These are phyloP conservation scores for Penicillium digitatum DNA, from an alignment of 2,329 filamentous ascomycete genomes.

Conservation along the genomic window DNA sequence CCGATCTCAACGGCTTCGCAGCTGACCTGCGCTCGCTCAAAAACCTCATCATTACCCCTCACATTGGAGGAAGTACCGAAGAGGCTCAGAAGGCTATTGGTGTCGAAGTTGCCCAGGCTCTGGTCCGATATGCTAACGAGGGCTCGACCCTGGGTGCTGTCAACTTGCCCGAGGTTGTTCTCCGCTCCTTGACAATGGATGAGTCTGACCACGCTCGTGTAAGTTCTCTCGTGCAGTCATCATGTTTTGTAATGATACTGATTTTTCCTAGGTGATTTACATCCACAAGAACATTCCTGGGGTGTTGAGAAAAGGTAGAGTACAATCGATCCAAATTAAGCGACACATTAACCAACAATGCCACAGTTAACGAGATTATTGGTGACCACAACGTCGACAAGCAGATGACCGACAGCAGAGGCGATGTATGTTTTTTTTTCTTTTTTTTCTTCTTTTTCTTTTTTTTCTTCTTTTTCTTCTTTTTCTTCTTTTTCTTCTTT, in stretches of 20 bases:
- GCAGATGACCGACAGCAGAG: conserved; percentile 93
- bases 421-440: conserved; percentile 68
- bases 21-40: conserved; percentile 78
- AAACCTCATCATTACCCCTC: conserved; percentile 92
- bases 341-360: conserved; percentile 3
- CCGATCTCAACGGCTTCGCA: conserved; percentile 74
- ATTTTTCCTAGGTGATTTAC: conserved; percentile 66
- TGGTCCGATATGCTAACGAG: conserved; percentile 94
- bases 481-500: too few relatives aligned
- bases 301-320: conserved; percentile 73
- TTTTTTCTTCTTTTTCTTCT: too few relatives aligned
- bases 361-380: conserved; percentile 82
- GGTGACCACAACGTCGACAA: conserved; percentile 97
- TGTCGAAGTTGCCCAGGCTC: conserved; percentile 80
- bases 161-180: conserved; percentile 90
- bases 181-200: conserved; percentile 84
- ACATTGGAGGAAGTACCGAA: conserved; percentile 96
- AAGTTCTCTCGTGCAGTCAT: conserved; percentile 25
- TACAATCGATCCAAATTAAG: not conserved
- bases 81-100: conserved; percentile 96
- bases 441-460: too few relatives aligned
- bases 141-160: conserved; percentile 87
- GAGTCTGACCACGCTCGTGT: conserved; percentile 84
- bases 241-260: not conserved
- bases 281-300: conserved; percentile 96